Conservation (phyloP, 768 basidiomycete genomes). For the Suillus fuscotomentosus region DNA sequence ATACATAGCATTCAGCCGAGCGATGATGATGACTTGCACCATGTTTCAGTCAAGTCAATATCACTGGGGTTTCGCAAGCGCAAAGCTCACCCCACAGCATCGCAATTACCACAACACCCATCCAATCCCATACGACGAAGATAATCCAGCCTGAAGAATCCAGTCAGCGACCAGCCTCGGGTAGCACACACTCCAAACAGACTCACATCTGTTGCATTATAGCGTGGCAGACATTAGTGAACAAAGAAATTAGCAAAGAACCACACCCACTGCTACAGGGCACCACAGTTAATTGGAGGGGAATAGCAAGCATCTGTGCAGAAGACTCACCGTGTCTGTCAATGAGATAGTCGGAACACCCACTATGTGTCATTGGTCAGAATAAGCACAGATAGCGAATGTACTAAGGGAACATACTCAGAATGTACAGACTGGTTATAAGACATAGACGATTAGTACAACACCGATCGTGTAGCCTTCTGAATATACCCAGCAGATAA, state of each 20-base stretch:
- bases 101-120: fast-evolving
- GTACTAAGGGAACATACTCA: not conserved
- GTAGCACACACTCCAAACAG: not conserved
- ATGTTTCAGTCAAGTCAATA: not conserved
- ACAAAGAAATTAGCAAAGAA: not conserved
- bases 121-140: not conserved
- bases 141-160: not conserved
- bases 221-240: not conserved
- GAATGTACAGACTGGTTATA: not conserved
- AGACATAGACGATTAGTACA: not conserved
- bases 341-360: not conserved
- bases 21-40: not conserved
- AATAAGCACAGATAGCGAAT: not conserved
- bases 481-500: not conserved
- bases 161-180: not conserved
- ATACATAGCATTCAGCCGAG: not conserved
- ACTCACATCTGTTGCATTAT: not conserved
- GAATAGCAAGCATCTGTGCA: not conserved
- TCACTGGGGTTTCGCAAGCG: not conserved
- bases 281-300: not conserved
- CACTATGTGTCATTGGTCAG: not conserved
- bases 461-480: not conserved
- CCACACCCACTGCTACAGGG: not conserved
- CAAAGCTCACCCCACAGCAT: not conserved
- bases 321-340: not conserved